Base-by-base conservation (phyloP, 768 basidiomycete genomes). In the Strobilomyces dryophilus region DNA sequence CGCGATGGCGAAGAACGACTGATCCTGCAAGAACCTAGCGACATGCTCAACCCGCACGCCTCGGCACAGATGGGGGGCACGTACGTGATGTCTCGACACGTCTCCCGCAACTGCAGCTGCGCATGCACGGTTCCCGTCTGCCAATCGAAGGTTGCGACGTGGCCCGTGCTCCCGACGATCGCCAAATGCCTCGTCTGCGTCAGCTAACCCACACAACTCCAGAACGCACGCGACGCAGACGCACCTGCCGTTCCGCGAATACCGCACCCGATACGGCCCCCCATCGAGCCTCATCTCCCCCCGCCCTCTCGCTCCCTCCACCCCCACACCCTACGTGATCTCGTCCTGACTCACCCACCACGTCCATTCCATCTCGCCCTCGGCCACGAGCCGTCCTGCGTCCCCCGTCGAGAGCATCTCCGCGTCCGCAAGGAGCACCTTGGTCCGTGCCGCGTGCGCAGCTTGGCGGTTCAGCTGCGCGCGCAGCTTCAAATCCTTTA, bases 141-240 rank as follows among this genome's bases (percentile, higher is more conserved):
- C 91, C 91, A 94, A 68, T 98, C 94, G 61, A 98, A 95, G 0
- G 93, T 90, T 3, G 92, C 90, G 17, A 92, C 84, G 72, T 97
- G 93, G 0, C 97, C 95, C 32, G 75, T 78, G 12, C 77, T 79
- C 5, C 93, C 93, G 0, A 82, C 89, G 57, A 98, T 84, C 0
- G 92, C 95, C 49, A 98, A 67, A 69, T 95, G 87, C 68, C 94
- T 91, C 52, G 2, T 9, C 8, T 3, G 20, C 12, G n/a, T 15
- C 18, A 31, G 11, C 20, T 1, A 2, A 29, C 6, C 52, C 36
- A 37, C 36, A 3, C 8, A n/a, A 17, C 12, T n/a, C 4, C 12
- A 37, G 35, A 34, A 46, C 14, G n/a, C 7, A 27, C 44, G 14
- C 27, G n/a, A 5, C 31, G 17, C 11, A 10, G 18, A 21, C 81